Percentiles rank a stretch among this genome's conserved stretches.
Evolutionary conservation across 139 green algal genomes (phyloP).

Genomic region (Spirogloea muscicola): DNA sequence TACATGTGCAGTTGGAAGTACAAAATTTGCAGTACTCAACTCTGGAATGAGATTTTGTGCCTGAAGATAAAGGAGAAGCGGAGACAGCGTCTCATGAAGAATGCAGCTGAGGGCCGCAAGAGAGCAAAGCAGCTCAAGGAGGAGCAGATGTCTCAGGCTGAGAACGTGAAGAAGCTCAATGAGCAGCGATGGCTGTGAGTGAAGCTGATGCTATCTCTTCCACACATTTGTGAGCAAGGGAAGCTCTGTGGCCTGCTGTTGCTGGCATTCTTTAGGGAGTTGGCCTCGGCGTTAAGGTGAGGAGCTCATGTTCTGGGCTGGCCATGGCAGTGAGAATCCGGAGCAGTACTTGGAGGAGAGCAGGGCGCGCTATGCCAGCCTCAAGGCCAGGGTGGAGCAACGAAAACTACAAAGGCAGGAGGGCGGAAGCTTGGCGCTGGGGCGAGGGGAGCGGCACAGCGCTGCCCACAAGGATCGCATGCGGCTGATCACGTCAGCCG

Average conservation of each 20-base stretch:
- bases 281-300: no score
- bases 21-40: no score
- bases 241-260: no score
- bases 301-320: no score
- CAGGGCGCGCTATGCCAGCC: neutral
- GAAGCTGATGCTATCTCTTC: no score
- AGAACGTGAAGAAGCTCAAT: constrained; percentile 17
- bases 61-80: constrained; percentile 38
- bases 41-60: neutral
- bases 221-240: no score
- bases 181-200: no score
- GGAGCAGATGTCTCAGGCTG: constrained; percentile 12
- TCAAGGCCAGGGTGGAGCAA: constrained; percentile 10
- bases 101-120: constrained; percentile 21
- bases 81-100: constrained; percentile 30
- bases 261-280: no score
- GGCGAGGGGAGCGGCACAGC: constrained; percentile 23
- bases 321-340: constrained; percentile 36
- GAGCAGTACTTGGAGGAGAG: constrained; percentile 31
- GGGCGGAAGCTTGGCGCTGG: constrained; percentile 20
- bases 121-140: constrained; percentile 17
- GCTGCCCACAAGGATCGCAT: constrained; percentile 40
- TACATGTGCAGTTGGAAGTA: no score
- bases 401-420: no score
- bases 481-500: constrained; percentile 32